Conservation (phyloP, 2,329 filamentous ascomycete genomes). For the Karstenula rhodostoma region DNA sequence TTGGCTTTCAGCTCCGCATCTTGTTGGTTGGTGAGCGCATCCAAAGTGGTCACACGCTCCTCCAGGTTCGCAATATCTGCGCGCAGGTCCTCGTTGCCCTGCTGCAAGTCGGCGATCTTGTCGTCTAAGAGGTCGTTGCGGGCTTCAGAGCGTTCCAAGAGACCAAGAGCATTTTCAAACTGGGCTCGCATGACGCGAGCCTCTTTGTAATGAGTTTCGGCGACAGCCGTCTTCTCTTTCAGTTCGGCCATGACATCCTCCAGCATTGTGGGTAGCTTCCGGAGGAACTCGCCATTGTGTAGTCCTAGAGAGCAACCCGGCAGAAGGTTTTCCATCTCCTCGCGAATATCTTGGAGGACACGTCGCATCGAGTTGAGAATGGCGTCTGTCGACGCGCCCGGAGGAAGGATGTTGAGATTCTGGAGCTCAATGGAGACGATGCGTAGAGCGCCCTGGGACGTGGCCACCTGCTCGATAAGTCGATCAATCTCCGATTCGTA, state of each 20-base stretch:
- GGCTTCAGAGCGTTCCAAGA: conserved; percentile 43
- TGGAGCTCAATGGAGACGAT: conserved; percentile 55
- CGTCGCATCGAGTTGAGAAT: conserved; percentile 53
- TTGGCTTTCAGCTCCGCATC: conserved; percentile 44
- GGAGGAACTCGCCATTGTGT: conserved; percentile 51
- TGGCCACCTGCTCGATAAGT: conserved; percentile 48
- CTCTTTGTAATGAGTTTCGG: conserved; percentile 46
- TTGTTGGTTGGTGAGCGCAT: conserved; percentile 42
- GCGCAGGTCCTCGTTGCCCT: conserved; percentile 48
- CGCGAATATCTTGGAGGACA: conserved; percentile 52
- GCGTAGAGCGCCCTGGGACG: conserved; percentile 51
- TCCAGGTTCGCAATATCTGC: conserved; percentile 49
- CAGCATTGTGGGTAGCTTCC: conserved; percentile 47
- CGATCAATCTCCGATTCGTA: conserved; percentile 52
- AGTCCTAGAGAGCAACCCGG: conserved; percentile 49
- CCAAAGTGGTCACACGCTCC: conserved; percentile 35
- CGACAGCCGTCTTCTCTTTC: conserved; percentile 37
- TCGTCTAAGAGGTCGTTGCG: conserved; percentile 48
- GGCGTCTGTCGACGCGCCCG: conserved; percentile 39
- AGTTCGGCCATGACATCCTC: conserved; percentile 48
- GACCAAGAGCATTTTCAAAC: conserved; percentile 37
- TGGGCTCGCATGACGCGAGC: conserved; percentile 49
- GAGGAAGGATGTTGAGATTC: conserved; percentile 51
- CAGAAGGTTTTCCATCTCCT: conserved; percentile 51
- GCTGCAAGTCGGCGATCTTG: conserved; percentile 45